A percentile compares a stretch with the other conserved stretches of the same genome.
Conservation (phyloP, 345 rosid genomes). For the Heritiera fomes region DNA sequence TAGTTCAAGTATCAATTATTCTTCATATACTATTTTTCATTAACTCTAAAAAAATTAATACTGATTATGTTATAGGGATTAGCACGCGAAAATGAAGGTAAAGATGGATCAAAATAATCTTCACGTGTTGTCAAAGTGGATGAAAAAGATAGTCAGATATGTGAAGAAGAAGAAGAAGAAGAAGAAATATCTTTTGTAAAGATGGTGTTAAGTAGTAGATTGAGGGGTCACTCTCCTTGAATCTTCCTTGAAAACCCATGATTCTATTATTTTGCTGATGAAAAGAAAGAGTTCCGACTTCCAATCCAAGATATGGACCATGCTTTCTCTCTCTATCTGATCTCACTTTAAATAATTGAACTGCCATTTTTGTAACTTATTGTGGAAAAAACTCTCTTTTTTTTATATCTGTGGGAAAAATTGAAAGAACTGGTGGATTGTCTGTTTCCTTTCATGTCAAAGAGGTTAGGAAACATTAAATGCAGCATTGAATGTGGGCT, state of each 20-base stretch:
- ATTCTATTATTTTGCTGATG: not conserved
- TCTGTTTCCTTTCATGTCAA: conserved; percentile 17
- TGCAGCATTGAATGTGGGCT: conserved; percentile 8
- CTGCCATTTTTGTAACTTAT: not conserved
- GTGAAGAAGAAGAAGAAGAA: not conserved
- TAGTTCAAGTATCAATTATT: too few species aligned
- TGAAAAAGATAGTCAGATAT: not conserved
- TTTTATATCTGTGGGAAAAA: not conserved
- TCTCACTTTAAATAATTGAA: conserved; percentile 16
- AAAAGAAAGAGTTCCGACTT: not conserved
- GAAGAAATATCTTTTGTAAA: not conserved
- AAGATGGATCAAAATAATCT: not conserved
- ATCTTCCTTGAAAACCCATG: not conserved
- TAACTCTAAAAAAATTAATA: too few species aligned
- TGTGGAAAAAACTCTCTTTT: not conserved
- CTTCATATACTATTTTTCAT: too few species aligned
- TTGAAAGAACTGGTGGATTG: not conserved
- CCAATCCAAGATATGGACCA: not conserved
- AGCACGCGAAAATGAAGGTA: not conserved
- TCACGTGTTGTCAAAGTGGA: not conserved
- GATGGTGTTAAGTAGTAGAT: not conserved
- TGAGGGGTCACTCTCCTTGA: not conserved
- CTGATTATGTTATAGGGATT: too few species aligned
- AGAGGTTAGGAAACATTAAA: conserved; percentile 6
- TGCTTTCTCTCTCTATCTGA: conserved; percentile 6